Conservation (phyloP, 2,329 filamentous ascomycete species). For the Sordariomycetes sp. region DNA sequence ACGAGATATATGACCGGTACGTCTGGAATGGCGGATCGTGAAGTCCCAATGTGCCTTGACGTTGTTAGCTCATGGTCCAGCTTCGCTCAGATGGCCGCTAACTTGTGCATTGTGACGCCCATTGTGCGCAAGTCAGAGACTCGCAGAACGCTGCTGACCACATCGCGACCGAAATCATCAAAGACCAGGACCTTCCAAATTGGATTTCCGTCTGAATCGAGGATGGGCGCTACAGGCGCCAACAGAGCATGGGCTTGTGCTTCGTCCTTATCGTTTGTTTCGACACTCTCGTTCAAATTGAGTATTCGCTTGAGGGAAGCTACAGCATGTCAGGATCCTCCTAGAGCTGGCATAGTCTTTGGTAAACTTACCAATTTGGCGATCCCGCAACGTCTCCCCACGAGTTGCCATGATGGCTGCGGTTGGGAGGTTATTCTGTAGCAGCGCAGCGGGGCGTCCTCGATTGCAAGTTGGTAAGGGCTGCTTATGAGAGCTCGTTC, state of each 20-base stretch:
- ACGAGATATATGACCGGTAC: slow-evolving; percentile 95
- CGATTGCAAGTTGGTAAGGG: too few relatives aligned
- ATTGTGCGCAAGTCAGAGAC: slow-evolving; percentile 88
- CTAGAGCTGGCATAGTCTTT: not conserved
- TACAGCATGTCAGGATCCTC: slow-evolving; percentile 22
- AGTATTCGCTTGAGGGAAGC: slow-evolving; percentile 92
- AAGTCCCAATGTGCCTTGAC: slow-evolving; percentile 65
- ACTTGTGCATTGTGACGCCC: slow-evolving; percentile 97
- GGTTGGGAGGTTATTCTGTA: too few relatives aligned
- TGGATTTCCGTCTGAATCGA: slow-evolving; percentile 80
- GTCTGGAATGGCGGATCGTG: slow-evolving; percentile 85
- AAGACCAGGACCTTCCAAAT: slow-evolving; percentile 98
- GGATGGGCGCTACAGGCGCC: slow-evolving; percentile 64
- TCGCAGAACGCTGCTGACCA: slow-evolving; percentile 90
- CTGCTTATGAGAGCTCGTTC: too few relatives aligned
- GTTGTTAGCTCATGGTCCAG: slow-evolving; percentile 12
- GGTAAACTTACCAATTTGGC: slow-evolving; percentile 33
- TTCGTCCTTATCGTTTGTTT: slow-evolving; percentile 53
- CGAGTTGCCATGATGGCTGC: slow-evolving; percentile 32
- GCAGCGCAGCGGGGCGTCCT: too few relatives aligned
- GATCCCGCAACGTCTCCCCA: slow-evolving; percentile 37
- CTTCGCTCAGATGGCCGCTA: slow-evolving; percentile 15
- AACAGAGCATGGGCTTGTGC: slow-evolving; percentile 53
- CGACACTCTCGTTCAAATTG: slow-evolving; percentile 75
- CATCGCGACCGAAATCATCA: slow-evolving; percentile 82